phyloP scores from a whole-genome alignment of 176 grass and related monocot genomes.

The Ensete glaucum region DNA sequence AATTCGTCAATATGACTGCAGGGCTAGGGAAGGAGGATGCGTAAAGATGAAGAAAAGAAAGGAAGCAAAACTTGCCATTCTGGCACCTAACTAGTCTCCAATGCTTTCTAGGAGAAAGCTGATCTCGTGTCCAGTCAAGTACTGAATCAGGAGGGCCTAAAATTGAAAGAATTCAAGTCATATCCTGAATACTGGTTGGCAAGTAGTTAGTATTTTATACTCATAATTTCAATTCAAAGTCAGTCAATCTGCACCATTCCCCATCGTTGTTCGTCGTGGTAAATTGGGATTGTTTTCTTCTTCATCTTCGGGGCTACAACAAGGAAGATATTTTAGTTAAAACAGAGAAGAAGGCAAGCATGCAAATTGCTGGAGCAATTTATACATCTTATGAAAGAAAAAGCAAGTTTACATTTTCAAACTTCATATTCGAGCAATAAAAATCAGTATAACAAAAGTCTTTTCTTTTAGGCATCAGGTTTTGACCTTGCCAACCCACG shows the following conservation, averaged over 20 bases:
- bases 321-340: conserved; percentile 20
- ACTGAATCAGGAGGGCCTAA: conserved; percentile 83
- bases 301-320: conserved; percentile 74
- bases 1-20: too few relatives aligned
- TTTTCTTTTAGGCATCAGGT: too few relatives aligned
- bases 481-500: too few relatives aligned
- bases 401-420: too few relatives aligned
- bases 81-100: conserved; percentile 92
- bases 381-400: background rate
- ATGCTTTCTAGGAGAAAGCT: conserved; percentile 65
- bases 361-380: conserved; percentile 6
- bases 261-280: conserved; percentile 53
- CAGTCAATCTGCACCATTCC: conserved; percentile 39
- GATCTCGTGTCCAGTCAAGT: conserved; percentile 75
- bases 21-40: too few relatives aligned
- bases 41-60: background rate
- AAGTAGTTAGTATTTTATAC: background rate
- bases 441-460: too few relatives aligned
- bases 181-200: background rate
- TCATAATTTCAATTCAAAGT: background rate
- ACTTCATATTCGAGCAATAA: too few relatives aligned
- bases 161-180: conserved; percentile 25
- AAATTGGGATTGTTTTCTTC: conserved; percentile 44
- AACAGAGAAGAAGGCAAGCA: conserved; percentile 15
- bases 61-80: conserved; percentile 54